Base-by-base conservation (phyloP, 192 early-diverging fungal genomes). In the Mortierella antarctica region DNA sequence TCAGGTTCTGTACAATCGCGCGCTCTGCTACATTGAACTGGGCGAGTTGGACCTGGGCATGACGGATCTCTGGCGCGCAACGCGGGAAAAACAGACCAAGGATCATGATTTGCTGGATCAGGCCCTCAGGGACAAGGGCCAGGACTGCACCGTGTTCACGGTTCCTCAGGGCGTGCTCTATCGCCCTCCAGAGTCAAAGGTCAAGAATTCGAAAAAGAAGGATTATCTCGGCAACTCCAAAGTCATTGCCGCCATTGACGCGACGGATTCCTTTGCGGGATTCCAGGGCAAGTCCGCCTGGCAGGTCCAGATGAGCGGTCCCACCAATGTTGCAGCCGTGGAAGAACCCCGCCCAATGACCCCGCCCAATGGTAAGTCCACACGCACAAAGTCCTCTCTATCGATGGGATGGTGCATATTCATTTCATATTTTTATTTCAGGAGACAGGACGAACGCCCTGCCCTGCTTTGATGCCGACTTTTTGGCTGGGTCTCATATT, bases 1-100 rank as follows among this genome's bases (percentile, higher is more conserved):
- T 79, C 93, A 99, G 82, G 91, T 97, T 14, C 76, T 94, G 57
- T 99, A 95, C 88, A 98, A 98, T 82, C 90, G 95, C 15, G 96
- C 91, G 2, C 87, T 99, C 39, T 94, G 93, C 77, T 89, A 90
- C 70, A 87, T 95, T 13, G 93, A 92, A 21, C 59, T 95, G 46
- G 91, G 91, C 5, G 86, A 96, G 65, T 88, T 88, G 51, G 85
- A 92, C 45, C 85, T 87, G 7, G 96, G 91, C 23, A 84, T 91
- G 56, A 81, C 84, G 0, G 95, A 98, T 83, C 87, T 97, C 52
- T 87, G 91, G 67, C 83, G 87, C 48, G 91, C 93, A n/a, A 82
- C 83, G 7, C 83, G 88, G 61, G 85, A 85, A 39, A 88, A 88
- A 54, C 83, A 84, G 68, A 92, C 85, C 15, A 89, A 92, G 67